Evolutionary conservation across 73 alveolate genomes (phyloP).

Genomic region (Uronychia setigera): DNA sequence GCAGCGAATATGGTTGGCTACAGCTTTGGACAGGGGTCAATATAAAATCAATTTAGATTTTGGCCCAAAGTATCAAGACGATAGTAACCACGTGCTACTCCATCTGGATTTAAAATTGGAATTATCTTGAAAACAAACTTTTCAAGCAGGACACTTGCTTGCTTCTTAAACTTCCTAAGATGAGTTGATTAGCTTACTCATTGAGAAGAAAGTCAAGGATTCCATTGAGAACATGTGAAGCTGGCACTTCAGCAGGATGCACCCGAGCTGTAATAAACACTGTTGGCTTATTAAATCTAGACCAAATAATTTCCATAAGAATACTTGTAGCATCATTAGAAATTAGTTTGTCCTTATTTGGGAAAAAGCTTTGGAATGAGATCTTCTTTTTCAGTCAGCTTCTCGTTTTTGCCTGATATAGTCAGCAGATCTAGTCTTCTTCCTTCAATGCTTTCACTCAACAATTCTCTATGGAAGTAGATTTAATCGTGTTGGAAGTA

Average conservation of each 20-base stretch:
- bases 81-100: slow-evolving; percentile 94
- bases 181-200: no score
- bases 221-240: slow-evolving; percentile 89
- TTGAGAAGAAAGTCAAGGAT: slow-evolving; percentile 76
- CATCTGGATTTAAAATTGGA: slow-evolving; percentile 96
- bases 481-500: no score
- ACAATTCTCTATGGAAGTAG: slow-evolving; percentile 39
- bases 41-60: slow-evolving; percentile 33
- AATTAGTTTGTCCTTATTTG: not conserved
- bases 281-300: slow-evolving; percentile 57
- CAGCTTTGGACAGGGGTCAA: slow-evolving; percentile 59
- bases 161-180: no score
- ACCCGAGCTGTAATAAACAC: slow-evolving; percentile 94
- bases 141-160: slow-evolving; percentile 68
- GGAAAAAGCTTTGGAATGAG: slow-evolving; percentile 16
- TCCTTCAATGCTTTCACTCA: slow-evolving; percentile 33
- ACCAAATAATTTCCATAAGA: not conserved
- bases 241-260: slow-evolving; percentile 98
- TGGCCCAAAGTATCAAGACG: slow-evolving; percentile 44
- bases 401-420: slow-evolving; percentile 36
- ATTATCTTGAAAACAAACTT: slow-evolving; percentile 89
- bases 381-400: slow-evolving; percentile 41
- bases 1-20: slow-evolving; percentile 52
- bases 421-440: slow-evolving; percentile 52
- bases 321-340: slow-evolving; percentile 9